A percentile compares a stretch with the other conserved stretches of the same genome.
Evolutionary conservation across 805 yeast genomes (phyloP).

Genomic region (Candida schatavii): DNA sequence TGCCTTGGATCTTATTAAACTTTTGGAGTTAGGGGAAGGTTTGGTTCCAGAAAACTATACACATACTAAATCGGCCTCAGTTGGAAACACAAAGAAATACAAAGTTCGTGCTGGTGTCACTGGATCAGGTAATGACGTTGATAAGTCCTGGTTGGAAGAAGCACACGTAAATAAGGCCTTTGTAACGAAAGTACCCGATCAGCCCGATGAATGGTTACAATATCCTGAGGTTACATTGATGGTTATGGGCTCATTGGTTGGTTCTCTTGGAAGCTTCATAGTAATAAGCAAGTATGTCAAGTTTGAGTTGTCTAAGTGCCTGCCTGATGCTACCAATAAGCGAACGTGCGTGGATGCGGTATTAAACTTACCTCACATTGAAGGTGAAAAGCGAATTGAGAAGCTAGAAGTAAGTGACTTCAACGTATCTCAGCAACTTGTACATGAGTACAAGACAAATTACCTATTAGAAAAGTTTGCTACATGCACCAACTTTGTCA

Average conservation of each 20-base stretch:
- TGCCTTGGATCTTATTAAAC: conserved; percentile 25
- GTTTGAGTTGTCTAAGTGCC: conserved; percentile 2
- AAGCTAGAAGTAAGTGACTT: background rate
- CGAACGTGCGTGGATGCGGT: background rate
- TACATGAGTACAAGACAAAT: conserved; percentile 7
- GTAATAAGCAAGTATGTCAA: conserved; percentile 6
- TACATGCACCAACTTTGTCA: conserved; percentile 12
- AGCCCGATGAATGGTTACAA: conserved; percentile 5
- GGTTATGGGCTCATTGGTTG: background rate
- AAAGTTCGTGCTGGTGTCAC: conserved; percentile 3
- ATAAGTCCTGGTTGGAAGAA: conserved; percentile 14
- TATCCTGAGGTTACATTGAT: conserved; percentile 3
- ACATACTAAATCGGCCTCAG: background rate
- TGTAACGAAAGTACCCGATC: background rate
- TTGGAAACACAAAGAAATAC: conserved; percentile 2
- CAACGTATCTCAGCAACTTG: conserved; percentile 1
- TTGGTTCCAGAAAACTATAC: conserved; percentile 20
- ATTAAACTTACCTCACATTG: background rate
- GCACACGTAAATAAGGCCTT: background rate
- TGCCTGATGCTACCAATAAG: background rate
- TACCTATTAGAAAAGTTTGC: conserved; percentile 10
- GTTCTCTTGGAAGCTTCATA: conserved; percentile 2
- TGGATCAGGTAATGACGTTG: background rate
- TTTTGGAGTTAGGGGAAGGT: conserved; percentile 42
- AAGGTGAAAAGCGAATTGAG: background rate